Conservation (phyloP, 2,329 filamentous ascomycete species). For the Trichoderma pleuroti region DNA sequence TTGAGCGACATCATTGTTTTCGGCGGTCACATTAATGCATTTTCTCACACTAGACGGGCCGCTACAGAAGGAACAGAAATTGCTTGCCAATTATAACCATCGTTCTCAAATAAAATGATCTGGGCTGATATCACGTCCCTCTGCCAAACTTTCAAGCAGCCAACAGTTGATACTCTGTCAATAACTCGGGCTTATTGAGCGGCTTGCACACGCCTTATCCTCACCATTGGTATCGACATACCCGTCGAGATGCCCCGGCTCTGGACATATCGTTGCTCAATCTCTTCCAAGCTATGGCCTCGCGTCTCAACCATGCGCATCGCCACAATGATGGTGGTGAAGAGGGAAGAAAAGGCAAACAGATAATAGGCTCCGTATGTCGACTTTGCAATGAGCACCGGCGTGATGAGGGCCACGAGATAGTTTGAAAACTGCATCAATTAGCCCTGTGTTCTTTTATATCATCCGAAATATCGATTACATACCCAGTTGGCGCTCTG, state of each 20-base stretch:
- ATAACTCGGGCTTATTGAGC: not conserved
- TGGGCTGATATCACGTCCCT: too few species aligned
- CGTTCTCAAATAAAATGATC: too few species aligned
- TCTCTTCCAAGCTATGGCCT: slow-evolving; percentile 40
- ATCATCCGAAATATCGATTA: not conserved
- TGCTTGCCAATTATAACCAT: too few species aligned
- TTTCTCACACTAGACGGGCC: too few species aligned
- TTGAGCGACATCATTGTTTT: too few species aligned
- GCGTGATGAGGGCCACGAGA: slow-evolving; percentile 44
- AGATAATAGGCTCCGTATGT: slow-evolving; percentile 45
- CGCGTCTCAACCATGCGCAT: slow-evolving; percentile 44
- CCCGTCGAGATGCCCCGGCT: not conserved
- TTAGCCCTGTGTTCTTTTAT: not conserved
- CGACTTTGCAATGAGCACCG: slow-evolving; percentile 37
- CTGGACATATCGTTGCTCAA: slow-evolving; percentile 23
- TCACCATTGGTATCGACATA: not conserved
- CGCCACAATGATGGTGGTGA: slow-evolving; percentile 35
- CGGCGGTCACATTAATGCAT: too few species aligned
- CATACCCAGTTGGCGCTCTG: slow-evolving; percentile 51
- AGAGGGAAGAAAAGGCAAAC: slow-evolving; percentile 39
- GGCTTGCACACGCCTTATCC: not conserved
- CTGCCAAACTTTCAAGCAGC: too few species aligned
- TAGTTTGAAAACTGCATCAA: slow-evolving; percentile 39
- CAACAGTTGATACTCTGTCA: not conserved
- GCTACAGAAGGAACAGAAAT: too few species aligned